phyloP scores from a whole-genome alignment of 345 rosid species.

The Lepidium sativum region DNA sequence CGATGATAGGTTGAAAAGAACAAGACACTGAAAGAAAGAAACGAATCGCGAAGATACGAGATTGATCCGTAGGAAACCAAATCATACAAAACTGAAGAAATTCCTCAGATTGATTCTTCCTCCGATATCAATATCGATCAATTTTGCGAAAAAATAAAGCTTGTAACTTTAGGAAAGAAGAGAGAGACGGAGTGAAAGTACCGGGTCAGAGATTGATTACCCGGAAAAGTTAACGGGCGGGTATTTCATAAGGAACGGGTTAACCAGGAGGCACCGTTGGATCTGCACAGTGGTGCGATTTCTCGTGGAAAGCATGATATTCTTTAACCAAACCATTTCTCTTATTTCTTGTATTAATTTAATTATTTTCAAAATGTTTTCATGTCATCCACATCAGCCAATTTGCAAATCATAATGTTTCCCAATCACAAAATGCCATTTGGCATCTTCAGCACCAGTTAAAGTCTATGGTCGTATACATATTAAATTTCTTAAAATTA shows the following conservation, averaged over 20 bases:
- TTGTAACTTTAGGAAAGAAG: too few species aligned
- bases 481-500: too few species aligned
- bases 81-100: constrained; percentile 8
- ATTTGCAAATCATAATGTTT: too few species aligned
- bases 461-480: too few species aligned
- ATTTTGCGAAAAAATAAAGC: too few species aligned
- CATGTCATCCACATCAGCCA: too few species aligned
- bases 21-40: not conserved
- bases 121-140: not conserved
- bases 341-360: too few species aligned
- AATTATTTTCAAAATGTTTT: too few species aligned
- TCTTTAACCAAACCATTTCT: not conserved
- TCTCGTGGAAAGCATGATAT: constrained; percentile 1
- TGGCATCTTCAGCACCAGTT: too few species aligned
- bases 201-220: constrained; percentile 1
- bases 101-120: constrained; percentile 17
- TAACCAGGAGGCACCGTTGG: not conserved
- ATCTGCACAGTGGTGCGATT: too few species aligned
- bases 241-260: not conserved
- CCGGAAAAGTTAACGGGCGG: constrained; percentile 8
- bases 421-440: too few species aligned
- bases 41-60: not conserved
- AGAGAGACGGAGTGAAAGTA: too few species aligned
- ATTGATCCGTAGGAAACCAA: not conserved
- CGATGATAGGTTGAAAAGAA: not conserved